Percentiles rank a stretch among this genome's conserved stretches.
These are phyloP conservation scores for Kwoniella europaea DNA, from an alignment of 768 basidiomycete genomes.

Conservation along the genomic window DNA sequence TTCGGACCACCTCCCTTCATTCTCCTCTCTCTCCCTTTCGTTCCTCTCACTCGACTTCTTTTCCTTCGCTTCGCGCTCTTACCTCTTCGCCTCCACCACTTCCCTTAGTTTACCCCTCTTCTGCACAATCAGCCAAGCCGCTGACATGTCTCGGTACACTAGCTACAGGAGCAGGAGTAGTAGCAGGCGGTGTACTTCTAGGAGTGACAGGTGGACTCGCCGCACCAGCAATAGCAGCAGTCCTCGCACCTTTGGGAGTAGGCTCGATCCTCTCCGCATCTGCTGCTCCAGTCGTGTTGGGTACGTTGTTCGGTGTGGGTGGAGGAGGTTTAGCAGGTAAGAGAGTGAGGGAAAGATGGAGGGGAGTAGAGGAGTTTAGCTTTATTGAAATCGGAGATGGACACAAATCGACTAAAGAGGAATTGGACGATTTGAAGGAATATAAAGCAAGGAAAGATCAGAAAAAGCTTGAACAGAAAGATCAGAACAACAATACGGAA, in stretches of 20 bases:
- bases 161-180: slow-evolving; percentile 59
- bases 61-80: too few species aligned
- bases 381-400: slow-evolving; percentile 59
- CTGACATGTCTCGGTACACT: slow-evolving; percentile 15
- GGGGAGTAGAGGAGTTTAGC: slow-evolving; percentile 59
- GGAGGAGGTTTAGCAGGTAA: slow-evolving; percentile 60
- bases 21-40: too few species aligned
- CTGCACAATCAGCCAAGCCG: not conserved
- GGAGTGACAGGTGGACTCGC: slow-evolving; percentile 61
- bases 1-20: too few species aligned
- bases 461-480: slow-evolving; percentile 24
- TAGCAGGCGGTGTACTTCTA: slow-evolving; percentile 59
- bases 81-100: not conserved
- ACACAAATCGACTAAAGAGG: slow-evolving; percentile 41
- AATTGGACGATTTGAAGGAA: slow-evolving; percentile 48
- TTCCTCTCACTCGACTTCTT: not conserved
- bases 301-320: slow-evolving; percentile 60
- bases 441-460: slow-evolving; percentile 32
- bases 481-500: slow-evolving; percentile 15
- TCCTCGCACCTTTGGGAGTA: slow-evolving; percentile 57
- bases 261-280: slow-evolving; percentile 55
- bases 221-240: slow-evolving; percentile 60
- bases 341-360: slow-evolving; percentile 59
- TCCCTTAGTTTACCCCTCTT: not conserved
- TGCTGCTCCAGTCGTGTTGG: slow-evolving; percentile 59